These are phyloP conservation scores for Cadophora luteo-olivacea DNA, from an alignment of 2,329 filamentous ascomycete species.

Conservation along the genomic window DNA sequence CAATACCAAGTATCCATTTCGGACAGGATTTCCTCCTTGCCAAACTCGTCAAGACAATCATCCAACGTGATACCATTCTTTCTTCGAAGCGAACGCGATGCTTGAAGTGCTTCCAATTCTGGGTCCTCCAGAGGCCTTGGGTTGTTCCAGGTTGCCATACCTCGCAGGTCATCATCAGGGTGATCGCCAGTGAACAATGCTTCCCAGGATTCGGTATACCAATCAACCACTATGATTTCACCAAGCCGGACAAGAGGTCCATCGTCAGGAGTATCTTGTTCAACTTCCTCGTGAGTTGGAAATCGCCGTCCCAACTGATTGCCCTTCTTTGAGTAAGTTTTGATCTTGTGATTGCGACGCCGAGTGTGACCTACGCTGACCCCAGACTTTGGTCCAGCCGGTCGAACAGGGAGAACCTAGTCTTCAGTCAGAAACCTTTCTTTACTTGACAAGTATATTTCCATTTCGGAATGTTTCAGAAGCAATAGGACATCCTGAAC, in stretches of 20 bases:
- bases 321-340: slow-evolving; percentile 49
- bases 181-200: slow-evolving; percentile 64
- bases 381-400: slow-evolving; percentile 35
- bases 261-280: slow-evolving; percentile 48
- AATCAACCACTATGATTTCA: slow-evolving; percentile 88
- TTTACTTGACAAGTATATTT: neutral
- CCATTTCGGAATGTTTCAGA: neutral
- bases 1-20: slow-evolving; percentile 99
- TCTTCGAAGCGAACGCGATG: slow-evolving; percentile 67
- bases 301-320: slow-evolving; percentile 37
- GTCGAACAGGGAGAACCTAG: slow-evolving; percentile 44
- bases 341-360: slow-evolving; percentile 40
- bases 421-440: slow-evolving; percentile 36
- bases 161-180: slow-evolving; percentile 47
- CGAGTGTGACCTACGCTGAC: slow-evolving; percentile 43
- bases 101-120: slow-evolving; percentile 68
- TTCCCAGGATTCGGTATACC: slow-evolving; percentile 74
- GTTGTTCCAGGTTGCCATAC: slow-evolving; percentile 52
- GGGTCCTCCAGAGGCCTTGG: slow-evolving; percentile 60
- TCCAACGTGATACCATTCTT: slow-evolving; percentile 83
- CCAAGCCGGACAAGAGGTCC: slow-evolving; percentile 77
- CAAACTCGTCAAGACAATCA: slow-evolving; percentile 93
- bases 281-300: neutral
- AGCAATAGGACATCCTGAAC: slow-evolving; percentile 23
- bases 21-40: slow-evolving; percentile 90